A percentile compares a stretch with the other conserved stretches of the same genome.
Conservation (phyloP, 306 rosid genomes). For the Medicago truncatula region DNA sequence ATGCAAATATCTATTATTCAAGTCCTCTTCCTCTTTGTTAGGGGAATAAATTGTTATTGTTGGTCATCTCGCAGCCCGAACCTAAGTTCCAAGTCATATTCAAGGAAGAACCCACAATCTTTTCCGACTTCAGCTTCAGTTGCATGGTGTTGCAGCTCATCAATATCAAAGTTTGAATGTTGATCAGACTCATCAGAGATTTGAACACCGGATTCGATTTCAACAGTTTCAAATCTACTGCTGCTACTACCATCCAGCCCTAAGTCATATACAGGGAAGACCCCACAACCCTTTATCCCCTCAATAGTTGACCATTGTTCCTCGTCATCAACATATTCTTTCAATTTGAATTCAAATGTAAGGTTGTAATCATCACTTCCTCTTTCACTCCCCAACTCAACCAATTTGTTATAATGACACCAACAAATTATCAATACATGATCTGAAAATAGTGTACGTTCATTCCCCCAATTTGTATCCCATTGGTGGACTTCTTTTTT, state of each 20-base stretch:
- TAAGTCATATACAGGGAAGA: background rate
- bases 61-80: too few species aligned
- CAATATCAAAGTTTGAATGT: background rate
- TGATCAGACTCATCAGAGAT: background rate
- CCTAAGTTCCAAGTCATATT: too few species aligned
- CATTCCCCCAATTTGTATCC: too few species aligned
- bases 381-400: background rate
- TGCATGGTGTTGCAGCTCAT: background rate
- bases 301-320: background rate
- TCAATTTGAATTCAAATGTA: background rate
- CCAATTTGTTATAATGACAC: too few species aligned
- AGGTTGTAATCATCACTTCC: background rate
- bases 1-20: background rate
- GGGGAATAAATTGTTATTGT: too few species aligned
- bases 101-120: too few species aligned
- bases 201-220: background rate
- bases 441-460: too few species aligned
- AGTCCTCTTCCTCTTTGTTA: background rate
- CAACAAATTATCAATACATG: too few species aligned
- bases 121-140: too few species aligned
- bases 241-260: background rate
- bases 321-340: background rate
- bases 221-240: background rate
- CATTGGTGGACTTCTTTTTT: too few species aligned
- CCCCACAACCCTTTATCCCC: conserved; percentile 28